A percentile compares a stretch with the other conserved stretches of the same genome.
Conservation (phyloP, 352 stramenopile species). For the Phytopythium boreale region DNA sequence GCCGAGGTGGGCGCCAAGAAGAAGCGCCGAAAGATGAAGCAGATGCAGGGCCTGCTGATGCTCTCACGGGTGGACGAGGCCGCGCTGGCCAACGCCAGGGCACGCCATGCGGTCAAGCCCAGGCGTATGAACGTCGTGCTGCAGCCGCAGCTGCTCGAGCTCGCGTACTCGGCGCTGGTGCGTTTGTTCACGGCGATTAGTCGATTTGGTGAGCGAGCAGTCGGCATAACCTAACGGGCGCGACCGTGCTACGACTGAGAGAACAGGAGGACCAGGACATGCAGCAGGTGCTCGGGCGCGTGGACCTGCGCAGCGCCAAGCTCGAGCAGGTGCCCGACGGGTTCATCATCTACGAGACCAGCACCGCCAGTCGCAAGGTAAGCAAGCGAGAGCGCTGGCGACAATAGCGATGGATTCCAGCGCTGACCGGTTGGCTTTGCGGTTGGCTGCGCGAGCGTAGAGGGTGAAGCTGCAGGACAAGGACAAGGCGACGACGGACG, state of each 20-base stretch:
- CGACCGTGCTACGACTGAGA: not conserved
- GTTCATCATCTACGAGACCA: constrained; percentile 67
- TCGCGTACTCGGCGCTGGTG: constrained; percentile 61
- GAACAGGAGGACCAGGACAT: constrained; percentile 68
- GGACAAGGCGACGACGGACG: constrained; percentile 72
- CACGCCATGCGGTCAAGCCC: constrained; percentile 23
- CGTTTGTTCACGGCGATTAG: not conserved
- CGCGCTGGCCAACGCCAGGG: constrained; percentile 13
- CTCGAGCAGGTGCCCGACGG: constrained; percentile 71
- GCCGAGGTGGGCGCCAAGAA: constrained; percentile 6
- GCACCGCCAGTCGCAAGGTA: constrained; percentile 37
- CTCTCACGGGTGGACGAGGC: constrained; percentile 40
- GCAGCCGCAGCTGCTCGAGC: constrained; percentile 63
- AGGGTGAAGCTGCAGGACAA: constrained; percentile 76
- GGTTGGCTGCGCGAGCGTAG: constrained; percentile 17
- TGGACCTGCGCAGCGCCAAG: constrained; percentile 56
- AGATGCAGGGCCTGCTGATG: constrained; percentile 74
- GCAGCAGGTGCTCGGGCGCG: constrained; percentile 50
- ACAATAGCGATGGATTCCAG: not conserved
- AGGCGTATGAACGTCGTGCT: constrained; percentile 60
- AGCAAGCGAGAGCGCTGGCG: constrained; percentile 7
- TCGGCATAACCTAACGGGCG: not conserved
- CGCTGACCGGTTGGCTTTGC: not conserved
- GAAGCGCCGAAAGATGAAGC: constrained; percentile 65
- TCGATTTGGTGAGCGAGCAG: not conserved